Evolutionary conservation across 208 protist species (phyloP).

Genomic region (Trypanosoma platydactyli): DNA sequence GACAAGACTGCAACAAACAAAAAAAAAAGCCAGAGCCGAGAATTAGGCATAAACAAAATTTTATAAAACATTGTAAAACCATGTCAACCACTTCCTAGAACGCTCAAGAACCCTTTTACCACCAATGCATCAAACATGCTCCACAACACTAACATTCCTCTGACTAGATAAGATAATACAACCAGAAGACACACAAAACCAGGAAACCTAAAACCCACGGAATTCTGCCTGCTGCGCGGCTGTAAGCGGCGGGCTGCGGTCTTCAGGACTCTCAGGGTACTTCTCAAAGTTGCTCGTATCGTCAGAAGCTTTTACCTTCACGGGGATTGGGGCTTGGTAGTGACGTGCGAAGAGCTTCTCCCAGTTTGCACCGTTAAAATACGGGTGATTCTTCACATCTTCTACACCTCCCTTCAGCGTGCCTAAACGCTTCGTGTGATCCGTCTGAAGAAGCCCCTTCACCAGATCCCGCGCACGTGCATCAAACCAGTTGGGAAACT

Average conservation of each 20-base stretch:
- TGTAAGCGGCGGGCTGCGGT: constrained; percentile 55
- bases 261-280: constrained; percentile 81
- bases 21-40: constrained; percentile 22
- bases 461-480: constrained; percentile 78
- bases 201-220: constrained; percentile 49
- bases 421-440: constrained; percentile 89
- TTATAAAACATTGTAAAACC: neutral
- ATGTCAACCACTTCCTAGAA: neutral
- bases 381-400: constrained; percentile 96
- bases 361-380: constrained; percentile 95
- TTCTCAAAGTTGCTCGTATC: constrained; percentile 91
- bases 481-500: constrained; percentile 88
- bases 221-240: constrained; percentile 86
- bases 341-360: constrained; percentile 78
- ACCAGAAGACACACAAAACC: constrained; percentile 10
- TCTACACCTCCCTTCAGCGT: constrained; percentile 84
- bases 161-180: neutral
- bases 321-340: constrained; percentile 80
- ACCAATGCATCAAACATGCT: too few species aligned
- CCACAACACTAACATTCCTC: neutral
- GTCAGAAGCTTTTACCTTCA: constrained; percentile 72
- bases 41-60: neutral
- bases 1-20: neutral
- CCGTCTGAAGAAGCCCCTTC: constrained; percentile 82
- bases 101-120: too few species aligned